phyloP scores from a whole-genome alignment of 2,329 filamentous ascomycete species.

The Diaporthe longicolla region DNA sequence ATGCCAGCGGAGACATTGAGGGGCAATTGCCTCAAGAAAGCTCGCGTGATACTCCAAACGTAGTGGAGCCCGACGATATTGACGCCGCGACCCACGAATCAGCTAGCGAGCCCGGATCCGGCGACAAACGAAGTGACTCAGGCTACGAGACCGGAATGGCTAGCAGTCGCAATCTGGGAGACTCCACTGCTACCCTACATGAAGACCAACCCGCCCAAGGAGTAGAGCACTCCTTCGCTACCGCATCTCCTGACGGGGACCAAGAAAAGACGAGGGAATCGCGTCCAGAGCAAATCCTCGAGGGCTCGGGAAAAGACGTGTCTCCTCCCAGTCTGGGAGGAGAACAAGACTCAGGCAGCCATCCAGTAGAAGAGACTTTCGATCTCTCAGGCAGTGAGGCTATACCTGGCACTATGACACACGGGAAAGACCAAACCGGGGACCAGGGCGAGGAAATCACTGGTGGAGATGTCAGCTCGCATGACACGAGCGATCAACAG shows the following conservation, averaged over 20 bases:
- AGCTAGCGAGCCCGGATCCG: background rate
- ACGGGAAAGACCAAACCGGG: conserved; percentile 35
- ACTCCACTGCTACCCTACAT: conserved; percentile 6
- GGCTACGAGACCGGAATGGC: conserved; percentile 28
- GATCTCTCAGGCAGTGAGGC: conserved; percentile 40
- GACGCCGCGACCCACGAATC: background rate
- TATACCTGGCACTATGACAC: conserved; percentile 44
- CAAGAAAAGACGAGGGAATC: conserved; percentile 3
- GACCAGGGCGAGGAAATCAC: background rate
- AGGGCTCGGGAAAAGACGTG: conserved; percentile 32
- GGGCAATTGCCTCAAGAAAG: background rate
- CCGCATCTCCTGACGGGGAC: background rate
- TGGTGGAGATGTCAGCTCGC: background rate
- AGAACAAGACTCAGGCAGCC: conserved; percentile 23
- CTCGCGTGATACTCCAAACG: background rate
- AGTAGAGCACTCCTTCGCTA: background rate
- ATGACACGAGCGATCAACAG: background rate
- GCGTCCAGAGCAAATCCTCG: conserved; percentile 9
- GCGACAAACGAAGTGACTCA: conserved; percentile 23
- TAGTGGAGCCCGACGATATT: background rate
- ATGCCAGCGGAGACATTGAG: background rate
- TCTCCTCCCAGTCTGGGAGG: conserved; percentile 24
- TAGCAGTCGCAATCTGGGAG: conserved; percentile 13
- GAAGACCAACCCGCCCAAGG: background rate
- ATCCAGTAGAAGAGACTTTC: conserved; percentile 36